Base-by-base conservation (phyloP, 2,329 filamentous ascomycete genomes). In the Exophiala spinifera region DNA sequence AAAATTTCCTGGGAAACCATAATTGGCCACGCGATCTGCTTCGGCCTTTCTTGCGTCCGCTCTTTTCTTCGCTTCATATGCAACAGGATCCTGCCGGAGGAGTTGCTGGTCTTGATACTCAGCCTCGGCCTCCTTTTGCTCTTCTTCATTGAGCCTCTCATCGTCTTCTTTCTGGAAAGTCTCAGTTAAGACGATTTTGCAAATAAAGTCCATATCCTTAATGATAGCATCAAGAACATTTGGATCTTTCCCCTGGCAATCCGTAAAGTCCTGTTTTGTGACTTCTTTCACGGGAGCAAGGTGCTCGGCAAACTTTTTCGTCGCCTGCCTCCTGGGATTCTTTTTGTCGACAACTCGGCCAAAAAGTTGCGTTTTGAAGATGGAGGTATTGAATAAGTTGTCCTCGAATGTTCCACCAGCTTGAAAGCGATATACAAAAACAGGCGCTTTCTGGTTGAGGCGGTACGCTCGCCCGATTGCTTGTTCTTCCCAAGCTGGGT, bases 381-480 rank as follows among this genome's bases (percentile, higher is more conserved):
- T 75, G 1, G 85, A 79, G 57, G 82, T 84, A 68, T 89, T 87
- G 62, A 91, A 83, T 44, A 95, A 73, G 8, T 79, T 78, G 37
- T 86, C 82, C 67, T 96, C 91, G 62, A 87, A 91, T 0, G 90
- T 94, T 1, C 90, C 91, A 1, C 84, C 88, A 10, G 84, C 76
- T 21, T 91, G 75, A 58, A 96, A 84, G 15, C 87, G 86, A 70
- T 96, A 96, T 1, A 96, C 90, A 66, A 82, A 91, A 1, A 95
- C 91, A 0, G 81, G 78, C 63, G 91, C 94, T 34, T 73, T 75
- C 69, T 96, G 91, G 0, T 91, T 90, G 31, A 96, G 81, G 1
- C 91, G 88, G 69, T 94, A 96, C 0, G 89, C 87, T 49, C 91
- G 81, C 1, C 90, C 91, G 47, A 96, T 83, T 1, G 91, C 91